These are phyloP conservation scores for Curvularia eragrostidis DNA, from an alignment of 2,329 filamentous ascomycete genomes.

Conservation along the genomic window DNA sequence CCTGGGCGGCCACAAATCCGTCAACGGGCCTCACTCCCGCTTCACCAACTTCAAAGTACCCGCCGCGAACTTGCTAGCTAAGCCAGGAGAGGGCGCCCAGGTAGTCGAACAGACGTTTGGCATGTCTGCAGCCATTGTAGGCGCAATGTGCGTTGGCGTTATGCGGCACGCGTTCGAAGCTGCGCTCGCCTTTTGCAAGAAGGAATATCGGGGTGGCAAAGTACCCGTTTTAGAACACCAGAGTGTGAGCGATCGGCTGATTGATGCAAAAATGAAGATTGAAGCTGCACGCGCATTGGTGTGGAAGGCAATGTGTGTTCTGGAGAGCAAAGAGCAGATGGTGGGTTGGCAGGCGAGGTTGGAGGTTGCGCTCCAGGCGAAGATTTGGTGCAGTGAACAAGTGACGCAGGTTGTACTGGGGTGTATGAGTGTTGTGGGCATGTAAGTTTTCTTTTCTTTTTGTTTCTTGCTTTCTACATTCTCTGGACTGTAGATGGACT, in stretches of 20 bases:
- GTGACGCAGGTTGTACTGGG: slow-evolving; percentile 58
- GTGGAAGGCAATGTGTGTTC: slow-evolving; percentile 59
- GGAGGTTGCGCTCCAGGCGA: slow-evolving; percentile 59
- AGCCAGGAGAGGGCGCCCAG: slow-evolving; percentile 53
- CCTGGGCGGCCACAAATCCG: slow-evolving; percentile 57
- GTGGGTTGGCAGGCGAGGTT: slow-evolving; percentile 47
- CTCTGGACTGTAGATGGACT: neutral
- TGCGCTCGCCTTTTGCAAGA: slow-evolving; percentile 59
- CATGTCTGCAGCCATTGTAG: slow-evolving; percentile 57
- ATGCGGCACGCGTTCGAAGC: slow-evolving; percentile 62
- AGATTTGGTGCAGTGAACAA: slow-evolving; percentile 60
- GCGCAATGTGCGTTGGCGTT: slow-evolving; percentile 62
- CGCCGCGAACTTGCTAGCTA: slow-evolving; percentile 55
- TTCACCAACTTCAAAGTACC: slow-evolving; percentile 60
- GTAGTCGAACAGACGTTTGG: slow-evolving; percentile 56
- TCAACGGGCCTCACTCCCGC: slow-evolving; percentile 58
- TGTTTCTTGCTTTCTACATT: slow-evolving; percentile 11
- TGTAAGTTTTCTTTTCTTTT: slow-evolving; percentile 49
- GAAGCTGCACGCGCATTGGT: slow-evolving; percentile 60
- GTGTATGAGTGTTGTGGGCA: slow-evolving; percentile 60
- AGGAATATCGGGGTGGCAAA: slow-evolving; percentile 55
- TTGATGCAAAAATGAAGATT: slow-evolving; percentile 59
- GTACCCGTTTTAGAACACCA: slow-evolving; percentile 58
- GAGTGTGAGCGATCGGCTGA: slow-evolving; percentile 60
- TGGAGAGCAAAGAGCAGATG: slow-evolving; percentile 53